A percentile compares a stretch with the other conserved stretches of the same genome.
phyloP scores from a whole-genome alignment of 805 yeast genomes.

The Kockiozyma suomiensis region DNA sequence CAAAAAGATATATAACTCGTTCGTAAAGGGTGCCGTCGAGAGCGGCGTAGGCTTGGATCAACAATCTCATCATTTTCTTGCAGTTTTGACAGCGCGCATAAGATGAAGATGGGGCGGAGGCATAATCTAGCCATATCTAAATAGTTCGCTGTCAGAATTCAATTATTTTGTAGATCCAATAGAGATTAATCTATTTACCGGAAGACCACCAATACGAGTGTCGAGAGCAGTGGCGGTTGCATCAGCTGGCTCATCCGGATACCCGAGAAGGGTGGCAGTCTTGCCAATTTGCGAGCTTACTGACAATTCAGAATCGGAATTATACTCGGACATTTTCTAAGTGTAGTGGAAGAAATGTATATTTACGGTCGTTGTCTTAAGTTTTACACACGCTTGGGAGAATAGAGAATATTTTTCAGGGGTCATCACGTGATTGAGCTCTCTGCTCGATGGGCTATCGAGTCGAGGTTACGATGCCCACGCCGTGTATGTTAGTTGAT shows the following conservation, averaged over 20 bases:
- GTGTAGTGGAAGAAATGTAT: too few relatives aligned
- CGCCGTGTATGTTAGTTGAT: too few relatives aligned
- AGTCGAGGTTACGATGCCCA: too few relatives aligned
- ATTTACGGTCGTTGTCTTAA: too few relatives aligned
- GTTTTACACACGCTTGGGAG: too few relatives aligned
- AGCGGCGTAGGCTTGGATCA: slow-evolving; percentile 82
- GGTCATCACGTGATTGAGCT: too few relatives aligned
- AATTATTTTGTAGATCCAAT: too few relatives aligned
- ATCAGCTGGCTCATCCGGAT: slow-evolving; percentile 37
- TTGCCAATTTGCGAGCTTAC: slow-evolving; percentile 15
- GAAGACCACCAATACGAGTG: slow-evolving; percentile 79
- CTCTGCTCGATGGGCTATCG: too few relatives aligned
- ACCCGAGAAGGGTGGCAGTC: slow-evolving; percentile 45
- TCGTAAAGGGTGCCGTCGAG: slow-evolving; percentile 72
- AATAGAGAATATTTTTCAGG: not conserved
- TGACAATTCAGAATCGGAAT: slow-evolving; percentile 31
- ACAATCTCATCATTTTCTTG: slow-evolving; percentile 59
- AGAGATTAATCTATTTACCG: slow-evolving; percentile 42
- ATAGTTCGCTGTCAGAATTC: not conserved
- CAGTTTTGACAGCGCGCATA: slow-evolving; percentile 69
- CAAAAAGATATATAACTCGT: slow-evolving; percentile 77
- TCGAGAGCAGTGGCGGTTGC: slow-evolving; percentile 47
- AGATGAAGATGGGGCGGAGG: slow-evolving; percentile 56
- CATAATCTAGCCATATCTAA: slow-evolving; percentile 62
- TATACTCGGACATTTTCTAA: slow-evolving; percentile 27